These are phyloP conservation scores for Phytophthora pseudosyringae DNA, from an alignment of 352 stramenopile species.

Conservation along the genomic window DNA sequence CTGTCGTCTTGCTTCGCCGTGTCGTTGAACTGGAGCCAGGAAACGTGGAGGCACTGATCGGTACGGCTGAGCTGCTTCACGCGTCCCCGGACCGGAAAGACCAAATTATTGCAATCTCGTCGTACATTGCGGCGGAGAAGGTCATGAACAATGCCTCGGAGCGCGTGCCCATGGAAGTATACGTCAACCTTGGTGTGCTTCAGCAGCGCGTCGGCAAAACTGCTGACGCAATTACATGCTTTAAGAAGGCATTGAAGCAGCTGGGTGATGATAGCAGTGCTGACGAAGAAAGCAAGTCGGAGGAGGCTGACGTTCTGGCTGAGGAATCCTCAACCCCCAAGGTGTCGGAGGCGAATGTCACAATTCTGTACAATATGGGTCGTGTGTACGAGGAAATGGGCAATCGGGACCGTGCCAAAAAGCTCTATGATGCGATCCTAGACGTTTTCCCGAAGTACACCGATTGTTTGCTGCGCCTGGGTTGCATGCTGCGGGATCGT, in stretches of 20 bases:
- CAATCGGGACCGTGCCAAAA: conserved; percentile 89
- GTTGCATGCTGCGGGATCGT: conserved; percentile 94
- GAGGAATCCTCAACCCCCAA: conserved; percentile 51
- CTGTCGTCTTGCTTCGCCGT: conserved; percentile 78
- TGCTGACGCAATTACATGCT: conserved; percentile 92
- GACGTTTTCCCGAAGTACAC: conserved; percentile 94
- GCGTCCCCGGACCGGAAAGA: conserved; percentile 83
- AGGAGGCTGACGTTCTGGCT: conserved; percentile 45
- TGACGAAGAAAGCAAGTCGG: conserved; percentile 48
- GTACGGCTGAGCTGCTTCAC: conserved; percentile 83
- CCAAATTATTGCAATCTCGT: conserved; percentile 90
- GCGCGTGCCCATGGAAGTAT: conserved; percentile 82
- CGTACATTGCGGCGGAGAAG: conserved; percentile 88
- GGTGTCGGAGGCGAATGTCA: conserved; percentile 86
- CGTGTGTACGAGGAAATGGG: conserved; percentile 94
- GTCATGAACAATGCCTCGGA: conserved; percentile 88
- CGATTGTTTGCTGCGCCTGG: conserved; percentile 93
- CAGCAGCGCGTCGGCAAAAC: conserved; percentile 90
- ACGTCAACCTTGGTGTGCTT: conserved; percentile 84
- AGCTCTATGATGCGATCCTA: conserved; percentile 95
- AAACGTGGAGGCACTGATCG: conserved; percentile 86
- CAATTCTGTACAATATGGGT: conserved; percentile 96
- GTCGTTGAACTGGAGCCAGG: conserved; percentile 87
- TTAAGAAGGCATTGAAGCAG: conserved; percentile 81
- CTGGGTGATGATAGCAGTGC: conserved; percentile 44